phyloP scores from a whole-genome alignment of 2,329 filamentous ascomycete genomes.

The Pyricularia pennisetigena region DNA sequence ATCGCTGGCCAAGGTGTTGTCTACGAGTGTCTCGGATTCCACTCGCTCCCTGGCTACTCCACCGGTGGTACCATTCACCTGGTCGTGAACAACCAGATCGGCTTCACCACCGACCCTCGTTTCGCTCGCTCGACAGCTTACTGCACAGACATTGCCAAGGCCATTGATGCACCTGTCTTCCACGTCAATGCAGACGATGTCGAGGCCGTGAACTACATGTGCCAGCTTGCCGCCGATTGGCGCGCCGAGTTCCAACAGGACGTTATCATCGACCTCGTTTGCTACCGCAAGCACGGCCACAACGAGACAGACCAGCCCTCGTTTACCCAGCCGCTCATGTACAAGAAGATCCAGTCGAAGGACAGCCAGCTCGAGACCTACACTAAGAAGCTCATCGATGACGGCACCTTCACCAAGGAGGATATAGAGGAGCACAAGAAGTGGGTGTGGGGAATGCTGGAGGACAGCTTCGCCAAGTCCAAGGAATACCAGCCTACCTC shows the following conservation, averaged over 20 bases:
- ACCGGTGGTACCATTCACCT: constrained; percentile 96
- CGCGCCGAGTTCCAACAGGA: constrained; percentile 98
- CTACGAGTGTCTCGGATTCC: constrained; percentile 97
- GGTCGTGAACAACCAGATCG: constrained; percentile 99
- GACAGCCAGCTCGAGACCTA: constrained; percentile 83
- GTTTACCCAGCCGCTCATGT: constrained; percentile 99
- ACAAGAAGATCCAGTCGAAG: constrained; percentile 89
- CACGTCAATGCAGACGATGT: constrained; percentile 99
- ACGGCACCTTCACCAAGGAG: constrained; percentile 93
- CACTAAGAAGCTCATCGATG: constrained; percentile 78
- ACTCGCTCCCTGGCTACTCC: constrained; percentile 89
- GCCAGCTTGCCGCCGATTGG: constrained; percentile 94
- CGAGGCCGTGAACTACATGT: constrained; percentile 96
- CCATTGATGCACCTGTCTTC: constrained; percentile 96
- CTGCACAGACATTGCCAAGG: constrained; percentile 98
- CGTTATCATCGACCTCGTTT: constrained; percentile 95
- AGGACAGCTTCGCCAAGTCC: constrained; percentile 93
- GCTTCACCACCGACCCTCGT: constrained; percentile 96
- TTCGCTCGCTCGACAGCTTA: constrained; percentile 96
- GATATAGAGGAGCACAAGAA: constrained; percentile 99
- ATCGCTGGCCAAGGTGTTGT: constrained; percentile 95
- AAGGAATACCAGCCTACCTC: constrained; percentile 95
- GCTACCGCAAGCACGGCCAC: constrained; percentile 98
- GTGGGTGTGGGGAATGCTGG: constrained; percentile 99
- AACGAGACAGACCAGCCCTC: constrained; percentile 99